A percentile compares a stretch with the other conserved stretches of the same genome.
These are phyloP conservation scores for Corylus heterophylla DNA, from an alignment of 306 rosid species.

Conservation along the genomic window DNA sequence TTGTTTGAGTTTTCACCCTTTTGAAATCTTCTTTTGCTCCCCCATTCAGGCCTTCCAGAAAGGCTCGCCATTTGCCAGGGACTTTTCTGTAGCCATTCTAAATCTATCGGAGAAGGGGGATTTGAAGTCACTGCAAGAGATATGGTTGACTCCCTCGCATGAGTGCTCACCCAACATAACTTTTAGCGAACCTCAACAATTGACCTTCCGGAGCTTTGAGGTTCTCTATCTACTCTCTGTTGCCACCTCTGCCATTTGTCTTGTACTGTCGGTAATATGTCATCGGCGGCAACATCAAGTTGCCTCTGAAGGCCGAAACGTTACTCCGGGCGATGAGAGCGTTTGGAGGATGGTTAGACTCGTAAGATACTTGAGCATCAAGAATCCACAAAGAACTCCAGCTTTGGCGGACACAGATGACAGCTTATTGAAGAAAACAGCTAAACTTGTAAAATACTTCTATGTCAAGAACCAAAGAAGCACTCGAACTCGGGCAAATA, in stretches of 20 bases:
- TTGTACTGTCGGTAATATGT: conserved; percentile 7
- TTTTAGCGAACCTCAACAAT: conserved; percentile 28
- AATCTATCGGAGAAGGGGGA: conserved; percentile 45
- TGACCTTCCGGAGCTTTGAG: conserved; percentile 43
- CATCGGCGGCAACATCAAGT: conserved; percentile 1
- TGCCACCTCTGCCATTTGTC: conserved; percentile 45
- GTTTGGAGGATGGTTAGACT: conserved; percentile 18
- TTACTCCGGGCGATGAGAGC: background rate
- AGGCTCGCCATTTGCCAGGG: conserved; percentile 71
- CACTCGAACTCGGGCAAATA: conserved; percentile 18
- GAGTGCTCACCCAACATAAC: conserved; percentile 35
- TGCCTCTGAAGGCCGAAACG: background rate
- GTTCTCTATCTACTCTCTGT: conserved; percentile 47
- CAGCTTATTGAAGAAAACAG: conserved; percentile 17
- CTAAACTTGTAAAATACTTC: background rate
- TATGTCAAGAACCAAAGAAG: conserved; percentile 6
- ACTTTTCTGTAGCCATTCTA: conserved; percentile 57
- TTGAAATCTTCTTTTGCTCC: background rate
- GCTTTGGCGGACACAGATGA: conserved; percentile 23
- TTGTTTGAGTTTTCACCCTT: too few species aligned
- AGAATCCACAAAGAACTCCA: conserved; percentile 29
- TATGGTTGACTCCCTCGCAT: conserved; percentile 41
- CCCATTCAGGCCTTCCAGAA: conserved; percentile 57
- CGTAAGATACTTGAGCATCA: background rate
- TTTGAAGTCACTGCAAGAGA: conserved; percentile 32